Base-by-base conservation (phyloP, 139 green algal species). In the Edaphochlamys debaryana region DNA sequence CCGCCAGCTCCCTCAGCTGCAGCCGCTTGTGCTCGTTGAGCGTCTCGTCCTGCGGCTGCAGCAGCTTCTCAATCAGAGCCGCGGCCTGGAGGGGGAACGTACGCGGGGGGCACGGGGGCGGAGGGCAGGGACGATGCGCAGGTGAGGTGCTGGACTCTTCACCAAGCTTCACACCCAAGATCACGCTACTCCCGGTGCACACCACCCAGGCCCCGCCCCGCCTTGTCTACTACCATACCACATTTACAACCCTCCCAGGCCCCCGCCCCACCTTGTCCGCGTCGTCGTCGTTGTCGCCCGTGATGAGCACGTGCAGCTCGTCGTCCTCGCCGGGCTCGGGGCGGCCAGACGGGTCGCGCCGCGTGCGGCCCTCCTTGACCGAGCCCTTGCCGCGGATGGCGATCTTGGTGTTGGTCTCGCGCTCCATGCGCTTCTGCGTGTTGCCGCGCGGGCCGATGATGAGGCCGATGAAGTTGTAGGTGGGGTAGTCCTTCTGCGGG, bases 391-490 rank as follows among this genome's bases (percentile, higher is more conserved):
- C 95, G 11, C 93, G 86, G 77, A 99, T 97, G 32, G 93, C 95
- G 67, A 99, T 99, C 86, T 95, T 96, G 45, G 92, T 93, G 79
- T 95, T 95, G 34, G 96, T 98, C 90, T 98, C 96, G 40, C 89
- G 86, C 87, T 99, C 91, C 95, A 99, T 98, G 58, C 95, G 91
- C 91, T 98, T 98, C 87, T 99, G 96, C 32, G 41, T 74, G 48
- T 75, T 98, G 68, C 95, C 95, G 54, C 96, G 92, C 32, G 96
- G 96, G 8, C 96, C 96, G 27, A 99, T 98, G 92, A 99, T 98
- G 23, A 99, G 90, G 11, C 96, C 96, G 76, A 99, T 98, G 87
- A 98, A 99, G 86, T 99, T 99, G 92, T 97, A 98, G 70, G 91
- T 0, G 90, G 96, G 88, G 86, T 95, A 97, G 40, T 98, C 92